Evolutionary conservation across 2,329 filamentous ascomycete genomes (phyloP), one percentile per base, ranked within the genome.

Genomic region (Colletotrichum sp.): DNA sequence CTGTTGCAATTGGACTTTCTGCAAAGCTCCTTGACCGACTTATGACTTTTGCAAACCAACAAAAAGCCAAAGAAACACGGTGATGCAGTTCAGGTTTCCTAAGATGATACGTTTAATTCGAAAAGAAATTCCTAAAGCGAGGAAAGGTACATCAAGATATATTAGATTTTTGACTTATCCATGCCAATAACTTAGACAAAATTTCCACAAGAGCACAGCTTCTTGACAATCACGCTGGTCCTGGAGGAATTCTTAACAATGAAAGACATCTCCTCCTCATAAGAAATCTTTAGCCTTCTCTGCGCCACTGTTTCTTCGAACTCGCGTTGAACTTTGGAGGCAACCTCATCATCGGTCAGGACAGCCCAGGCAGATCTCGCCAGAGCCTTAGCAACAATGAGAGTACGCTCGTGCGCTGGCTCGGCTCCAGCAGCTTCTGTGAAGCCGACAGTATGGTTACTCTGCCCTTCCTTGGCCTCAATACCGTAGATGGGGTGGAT

Each of bases 51-150:
- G 8, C 3, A 9, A n/a, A n/a, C 5, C 3, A 12, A 48, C 10
- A 18, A n/a, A 12, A 18, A 10, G 1, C 1, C 2, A 6, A 48
- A 48, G 5, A 12, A 3, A n/a, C 39, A 48, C 8, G 12, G 18
- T 6, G 5, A n/a, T 6, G 10, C 3, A 12, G 9, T 6, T n/a
- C 5, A 2, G 12, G n/a, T 12, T 8, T n/a, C 3, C 8, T n/a
- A n/a, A 4, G 0, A 12, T 48, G 9, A 9, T 6, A n/a, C 8
- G 3, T 12, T 12, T 48, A n/a, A 0, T 3, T 12, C 3, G 18
- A n/a, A 12, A n/a, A 12, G 18, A 48, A 12, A 48, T 0, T 12
- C 0, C 1, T 6, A 12, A n/a, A 12, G 5, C 1, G 9, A n/a
- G 39, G 18, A 3, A 48, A n/a, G 0, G 12, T n/a, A 12, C 18